phyloP scores from a whole-genome alignment of 192 early-diverging fungal species.

The Neocallimastix lanati region DNA sequence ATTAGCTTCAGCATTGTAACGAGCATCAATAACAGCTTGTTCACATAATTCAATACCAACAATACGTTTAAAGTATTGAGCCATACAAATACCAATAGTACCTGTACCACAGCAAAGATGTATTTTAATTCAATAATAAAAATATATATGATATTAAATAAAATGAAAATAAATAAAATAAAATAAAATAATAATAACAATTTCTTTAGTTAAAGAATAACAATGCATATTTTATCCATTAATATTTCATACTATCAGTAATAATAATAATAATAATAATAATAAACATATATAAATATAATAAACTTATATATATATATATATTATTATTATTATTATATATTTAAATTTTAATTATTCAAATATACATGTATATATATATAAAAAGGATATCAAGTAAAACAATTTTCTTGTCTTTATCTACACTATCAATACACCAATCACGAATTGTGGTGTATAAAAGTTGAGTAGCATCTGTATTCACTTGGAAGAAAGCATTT shows the following conservation, averaged over 20 bases:
- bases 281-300: too few species aligned
- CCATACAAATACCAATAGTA: constrained; percentile 63
- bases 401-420: constrained; percentile 2
- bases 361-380: too few species aligned
- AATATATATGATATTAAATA: too few species aligned
- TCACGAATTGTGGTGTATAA: constrained; percentile 34
- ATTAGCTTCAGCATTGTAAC: constrained; percentile 36
- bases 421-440: constrained; percentile 13
- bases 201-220: background rate
- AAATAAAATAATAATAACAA: background rate
- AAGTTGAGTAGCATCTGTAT: constrained; percentile 45
- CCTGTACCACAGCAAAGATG: constrained; percentile 75
- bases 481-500: constrained; percentile 63
- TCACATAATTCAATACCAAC: constrained; percentile 52
- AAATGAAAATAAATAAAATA: background rate
- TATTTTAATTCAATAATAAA: too few species aligned
- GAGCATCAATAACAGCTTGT: constrained; percentile 55
- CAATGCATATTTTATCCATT: too few species aligned
- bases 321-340: background rate
- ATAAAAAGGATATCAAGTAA: background rate
- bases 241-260: too few species aligned
- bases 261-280: background rate
- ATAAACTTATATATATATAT: too few species aligned
- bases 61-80: constrained; percentile 39
- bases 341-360: constrained; percentile 17